A percentile compares a stretch with the other conserved stretches of the same genome.
These are phyloP conservation scores for Tolypocladium pustulatum DNA, from an alignment of 2,329 filamentous ascomycete species.

Conservation along the genomic window DNA sequence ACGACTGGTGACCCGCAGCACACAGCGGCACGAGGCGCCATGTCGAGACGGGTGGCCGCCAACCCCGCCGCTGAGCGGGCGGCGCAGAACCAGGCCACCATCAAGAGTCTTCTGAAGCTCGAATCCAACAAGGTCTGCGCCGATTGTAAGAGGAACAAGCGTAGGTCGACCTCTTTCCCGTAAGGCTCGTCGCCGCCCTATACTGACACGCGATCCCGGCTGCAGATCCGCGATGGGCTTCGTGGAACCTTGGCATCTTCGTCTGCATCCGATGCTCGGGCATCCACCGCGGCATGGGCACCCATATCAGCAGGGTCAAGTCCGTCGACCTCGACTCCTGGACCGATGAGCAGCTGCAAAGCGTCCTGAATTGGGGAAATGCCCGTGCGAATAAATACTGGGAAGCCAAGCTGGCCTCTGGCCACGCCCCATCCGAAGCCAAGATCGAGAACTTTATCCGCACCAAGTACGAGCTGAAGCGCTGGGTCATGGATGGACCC, in stretches of 20 bases:
- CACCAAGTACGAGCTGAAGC: slow-evolving; percentile 96
- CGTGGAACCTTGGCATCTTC: slow-evolving; percentile 96
- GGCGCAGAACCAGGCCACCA: slow-evolving; percentile 84
- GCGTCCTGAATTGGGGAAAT: slow-evolving; percentile 92
- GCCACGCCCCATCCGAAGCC: slow-evolving; percentile 86
- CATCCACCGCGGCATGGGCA: slow-evolving; percentile 97
- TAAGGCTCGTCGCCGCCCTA: background rate
- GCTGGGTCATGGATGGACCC: slow-evolving; percentile 97
- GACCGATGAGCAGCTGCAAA: slow-evolving; percentile 96
- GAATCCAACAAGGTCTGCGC: slow-evolving; percentile 95
- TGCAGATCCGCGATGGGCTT: slow-evolving; percentile 92
- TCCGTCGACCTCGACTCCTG: slow-evolving; percentile 96
- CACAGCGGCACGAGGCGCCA: slow-evolving; percentile 24
- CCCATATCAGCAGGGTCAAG: slow-evolving; percentile 95
- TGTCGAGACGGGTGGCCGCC: slow-evolving; percentile 63
- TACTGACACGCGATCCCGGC: background rate
- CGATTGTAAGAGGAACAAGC: slow-evolving; percentile 98
- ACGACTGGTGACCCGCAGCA: background rate
- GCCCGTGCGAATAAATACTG: slow-evolving; percentile 96
- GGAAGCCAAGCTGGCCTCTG: slow-evolving; percentile 86
- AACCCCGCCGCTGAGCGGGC: slow-evolving; percentile 78
- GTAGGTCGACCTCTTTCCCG: slow-evolving; percentile 38
- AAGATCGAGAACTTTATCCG: slow-evolving; percentile 99
- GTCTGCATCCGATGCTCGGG: slow-evolving; percentile 97
- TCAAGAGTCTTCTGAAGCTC: slow-evolving; percentile 90